phyloP scores from a whole-genome alignment of 1,284 basidiomycete genomes.

The Boletellus deceptivus region DNA sequence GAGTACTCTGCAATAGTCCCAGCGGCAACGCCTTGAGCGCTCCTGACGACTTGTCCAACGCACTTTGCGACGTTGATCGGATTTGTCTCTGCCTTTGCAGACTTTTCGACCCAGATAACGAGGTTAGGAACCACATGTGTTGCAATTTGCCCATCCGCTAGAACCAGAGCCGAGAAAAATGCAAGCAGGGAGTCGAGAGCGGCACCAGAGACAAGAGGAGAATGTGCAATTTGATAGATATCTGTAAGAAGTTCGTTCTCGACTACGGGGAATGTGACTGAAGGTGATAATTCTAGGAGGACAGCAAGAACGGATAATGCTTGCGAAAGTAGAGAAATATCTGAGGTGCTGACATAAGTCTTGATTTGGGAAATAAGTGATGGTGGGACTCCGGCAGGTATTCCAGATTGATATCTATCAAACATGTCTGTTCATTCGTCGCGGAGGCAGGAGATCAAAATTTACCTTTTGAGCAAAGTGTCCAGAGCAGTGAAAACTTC shows the following conservation, averaged over 20 bases:
- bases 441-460: constrained; percentile 9
- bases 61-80: constrained; percentile 77
- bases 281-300: constrained; percentile 68
- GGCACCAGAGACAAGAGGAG: constrained; percentile 70
- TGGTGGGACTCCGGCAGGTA: constrained; percentile 62
- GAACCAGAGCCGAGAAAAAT: constrained; percentile 82
- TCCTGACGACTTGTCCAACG: constrained; percentile 77
- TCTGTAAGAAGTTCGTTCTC: constrained; percentile 67
- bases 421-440: constrained; percentile 7
- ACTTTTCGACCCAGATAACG: constrained; percentile 59
- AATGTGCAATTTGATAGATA: constrained; percentile 72
- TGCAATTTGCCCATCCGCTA: constrained; percentile 77
- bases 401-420: constrained; percentile 57
- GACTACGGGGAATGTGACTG: constrained; percentile 65
- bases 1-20: constrained; percentile 81
- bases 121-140: constrained; percentile 75
- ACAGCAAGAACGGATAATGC: constrained; percentile 70
- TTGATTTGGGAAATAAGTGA: constrained; percentile 73
- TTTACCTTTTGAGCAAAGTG: constrained; percentile 66
- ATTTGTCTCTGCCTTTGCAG: constrained; percentile 52
- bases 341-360: constrained; percentile 66
- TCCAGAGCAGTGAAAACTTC: constrained; percentile 82
- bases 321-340: constrained; percentile 77
- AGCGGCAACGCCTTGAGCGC: constrained; percentile 66
- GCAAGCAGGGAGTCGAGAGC: constrained; percentile 77